Evolutionary conservation across 148 eudicot species (phyloP).

Genomic region (Chenopodium album): DNA sequence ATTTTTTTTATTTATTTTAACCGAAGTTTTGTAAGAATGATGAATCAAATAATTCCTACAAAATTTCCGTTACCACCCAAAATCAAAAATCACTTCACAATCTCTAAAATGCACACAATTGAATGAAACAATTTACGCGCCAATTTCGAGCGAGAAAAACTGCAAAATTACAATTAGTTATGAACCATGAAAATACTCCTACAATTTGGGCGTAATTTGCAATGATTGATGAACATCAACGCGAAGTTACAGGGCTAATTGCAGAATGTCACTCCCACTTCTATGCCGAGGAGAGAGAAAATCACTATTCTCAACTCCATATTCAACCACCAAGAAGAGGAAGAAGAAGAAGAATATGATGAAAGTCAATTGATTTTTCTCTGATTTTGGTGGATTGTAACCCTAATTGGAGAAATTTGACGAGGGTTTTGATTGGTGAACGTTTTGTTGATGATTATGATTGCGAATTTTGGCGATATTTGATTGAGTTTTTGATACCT

Average conservation of each 20-base stretch:
- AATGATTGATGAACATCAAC: slow-evolving; percentile 1
- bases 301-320: not conserved
- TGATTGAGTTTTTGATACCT: not conserved
- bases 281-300: slow-evolving; percentile 22
- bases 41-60: no score
- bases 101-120: not conserved
- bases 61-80: no score
- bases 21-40: no score
- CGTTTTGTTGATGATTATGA: not conserved
- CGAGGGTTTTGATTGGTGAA: no score
- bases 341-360: not conserved
- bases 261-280: slow-evolving; percentile 28
- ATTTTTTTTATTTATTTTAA: no score
- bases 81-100: no score
- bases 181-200: not conserved
- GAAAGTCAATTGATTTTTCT: not conserved
- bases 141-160: not conserved
- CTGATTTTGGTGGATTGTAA: not conserved
- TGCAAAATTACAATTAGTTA: not conserved
- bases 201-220: not conserved
- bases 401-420: not conserved
- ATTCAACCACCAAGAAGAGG: not conserved
- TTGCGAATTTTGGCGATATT: not conserved
- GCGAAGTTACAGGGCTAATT: slow-evolving; percentile 26
- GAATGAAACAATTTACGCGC: not conserved